Evolutionary conservation across 2,329 filamentous ascomycete genomes (phyloP).

Genomic region (Biscogniauxia marginata): DNA sequence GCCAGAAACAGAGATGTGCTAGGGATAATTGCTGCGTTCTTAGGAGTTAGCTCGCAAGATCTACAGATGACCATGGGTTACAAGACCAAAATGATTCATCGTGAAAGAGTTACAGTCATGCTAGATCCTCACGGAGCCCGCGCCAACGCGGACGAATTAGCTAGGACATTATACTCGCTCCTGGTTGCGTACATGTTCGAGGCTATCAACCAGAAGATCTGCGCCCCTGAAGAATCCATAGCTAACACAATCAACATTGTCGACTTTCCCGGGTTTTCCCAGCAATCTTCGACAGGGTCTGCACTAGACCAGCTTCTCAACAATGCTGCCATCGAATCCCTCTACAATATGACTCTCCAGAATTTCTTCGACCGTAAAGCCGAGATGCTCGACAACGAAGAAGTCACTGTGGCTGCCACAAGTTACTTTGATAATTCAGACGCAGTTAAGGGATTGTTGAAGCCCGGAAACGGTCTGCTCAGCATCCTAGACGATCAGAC

Average conservation of each 20-base stretch:
- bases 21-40: conserved; percentile 84
- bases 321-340: conserved; percentile 87
- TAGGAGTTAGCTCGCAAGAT: conserved; percentile 78
- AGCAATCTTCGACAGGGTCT: conserved; percentile 78
- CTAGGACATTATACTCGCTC: conserved; percentile 88
- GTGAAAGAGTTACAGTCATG: conserved; percentile 98
- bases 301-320: conserved; percentile 88
- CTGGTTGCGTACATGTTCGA: conserved; percentile 94
- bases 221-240: conserved; percentile 82
- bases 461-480: conserved; percentile 86
- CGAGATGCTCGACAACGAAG: conserved; percentile 89
- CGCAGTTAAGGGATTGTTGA: conserved; percentile 86
- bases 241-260: conserved; percentile 93
- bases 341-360: conserved; percentile 91
- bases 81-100: conserved; percentile 94
- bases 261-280: conserved; percentile 93
- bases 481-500: conserved; percentile 97
- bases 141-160: conserved; percentile 89
- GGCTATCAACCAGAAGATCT: conserved; percentile 84
- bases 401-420: conserved; percentile 84
- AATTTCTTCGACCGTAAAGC: conserved; percentile 96
- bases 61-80: conserved; percentile 88
- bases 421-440: conserved; percentile 99
- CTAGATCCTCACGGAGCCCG: conserved; percentile 88
- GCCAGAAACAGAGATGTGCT: conserved; percentile 94